Evolutionary conservation across 2,329 filamentous ascomycete genomes (phyloP), one percentile per base, ranked within the genome.

Genomic region (Diaporthe sp.): DNA sequence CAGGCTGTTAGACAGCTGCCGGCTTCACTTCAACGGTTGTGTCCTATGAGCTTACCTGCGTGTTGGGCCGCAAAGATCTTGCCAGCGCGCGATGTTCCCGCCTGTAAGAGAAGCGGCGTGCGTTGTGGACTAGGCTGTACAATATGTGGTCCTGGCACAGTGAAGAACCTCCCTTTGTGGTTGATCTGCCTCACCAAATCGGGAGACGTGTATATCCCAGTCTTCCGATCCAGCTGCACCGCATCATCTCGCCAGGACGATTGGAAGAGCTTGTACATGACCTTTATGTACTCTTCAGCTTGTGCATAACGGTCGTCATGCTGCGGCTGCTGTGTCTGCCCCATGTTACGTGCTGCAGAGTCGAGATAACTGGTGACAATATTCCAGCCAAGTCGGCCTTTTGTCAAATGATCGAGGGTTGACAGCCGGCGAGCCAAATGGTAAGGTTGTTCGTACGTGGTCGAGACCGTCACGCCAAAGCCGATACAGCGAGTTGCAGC

Each of bases 321-420:
- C 74, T 91, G 84, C 1, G 87, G 85, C 78, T 93, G 91, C 47
- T 90, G 85, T 1, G 86, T 84, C 73, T 88, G 87, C 0, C 91
- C 90, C 49, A 94, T 84, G 77, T 94, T 93, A 1, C 89, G 85
- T 0, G 92, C 92, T 0, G 92, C 92, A 2, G 89, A 92, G 79
- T 94, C 91, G 1, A 94, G 87, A 78, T 93, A 94, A 34, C 91
- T 90, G 0, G 92, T 94, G 0, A 94, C 92, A 68, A 94, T 90
- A 78, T 87, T 87, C 86, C 87, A 88, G 20, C 86, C 87, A 0
- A 89, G 78, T 22, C 86, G 86, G n/a, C 92, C 92, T 65, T 90
- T 89, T 0, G 91, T 91, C 13, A 94, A 83, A 80, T 94, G 92
- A 79, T 94, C 92, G 0, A 94, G 85, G 0, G 92, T 94, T 5